These are phyloP conservation scores for Pseudohyphozyma bogoriensis DNA, from an alignment of 768 basidiomycete genomes.

Conservation along the genomic window DNA sequence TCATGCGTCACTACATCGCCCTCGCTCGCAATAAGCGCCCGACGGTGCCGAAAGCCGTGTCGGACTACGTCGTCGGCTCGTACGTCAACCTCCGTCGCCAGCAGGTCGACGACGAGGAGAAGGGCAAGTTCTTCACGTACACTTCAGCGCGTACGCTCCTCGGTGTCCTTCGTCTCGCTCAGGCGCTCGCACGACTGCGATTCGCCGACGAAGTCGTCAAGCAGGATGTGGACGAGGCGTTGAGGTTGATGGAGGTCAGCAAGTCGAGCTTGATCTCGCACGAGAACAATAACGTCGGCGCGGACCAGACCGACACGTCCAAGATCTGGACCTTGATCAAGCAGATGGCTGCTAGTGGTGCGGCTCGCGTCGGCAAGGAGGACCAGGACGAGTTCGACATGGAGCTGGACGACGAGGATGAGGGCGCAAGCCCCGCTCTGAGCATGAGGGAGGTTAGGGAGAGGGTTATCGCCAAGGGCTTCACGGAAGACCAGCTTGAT, in stretches of 20 bases:
- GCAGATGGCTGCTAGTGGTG: slow-evolving; percentile 50
- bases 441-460: slow-evolving; percentile 79
- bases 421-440: slow-evolving; percentile 53
- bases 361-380: slow-evolving; percentile 34
- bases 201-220: slow-evolving; percentile 69
- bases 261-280: slow-evolving; percentile 84
- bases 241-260: slow-evolving; percentile 92
- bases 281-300: slow-evolving; percentile 57
- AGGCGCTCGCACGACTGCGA: slow-evolving; percentile 85
- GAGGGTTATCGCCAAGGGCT: slow-evolving; percentile 73
- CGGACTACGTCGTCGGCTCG: slow-evolving; percentile 84
- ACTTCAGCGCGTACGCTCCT: slow-evolving; percentile 93
- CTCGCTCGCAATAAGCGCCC: slow-evolving; percentile 78
- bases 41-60: slow-evolving; percentile 76
- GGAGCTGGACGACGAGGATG: slow-evolving; percentile 59
- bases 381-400: slow-evolving; percentile 41
- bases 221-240: slow-evolving; percentile 87
- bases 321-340: slow-evolving; percentile 87
- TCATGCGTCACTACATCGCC: slow-evolving; percentile 96
- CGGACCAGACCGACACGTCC: slow-evolving; percentile 67
- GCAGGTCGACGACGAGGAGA: slow-evolving; percentile 78
- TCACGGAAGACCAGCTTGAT: slow-evolving; percentile 76
- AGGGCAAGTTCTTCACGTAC: slow-evolving; percentile 82
- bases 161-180: slow-evolving; percentile 84
- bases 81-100: slow-evolving; percentile 91